Evolutionary conservation across 1,284 basidiomycete genomes (phyloP).

Genomic region (Moesziomyces sp.): DNA sequence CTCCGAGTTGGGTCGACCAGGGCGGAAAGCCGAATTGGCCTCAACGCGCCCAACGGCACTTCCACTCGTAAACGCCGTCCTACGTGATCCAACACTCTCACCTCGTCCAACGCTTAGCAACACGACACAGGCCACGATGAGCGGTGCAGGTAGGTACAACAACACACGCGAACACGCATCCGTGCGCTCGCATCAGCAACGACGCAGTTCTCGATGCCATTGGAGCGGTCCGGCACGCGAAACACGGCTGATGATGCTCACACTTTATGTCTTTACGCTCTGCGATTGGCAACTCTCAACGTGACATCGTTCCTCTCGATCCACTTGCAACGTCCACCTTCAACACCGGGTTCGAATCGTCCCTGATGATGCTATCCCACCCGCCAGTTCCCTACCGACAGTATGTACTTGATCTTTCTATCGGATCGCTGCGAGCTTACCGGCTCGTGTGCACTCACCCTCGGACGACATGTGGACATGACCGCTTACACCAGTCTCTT

Average conservation of each 20-base stretch:
- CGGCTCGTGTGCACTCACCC: too few species aligned
- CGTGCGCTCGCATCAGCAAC: too few species aligned
- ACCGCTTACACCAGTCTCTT: too few species aligned
- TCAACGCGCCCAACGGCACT: conserved; percentile 9
- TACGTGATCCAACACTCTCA: conserved; percentile 4
- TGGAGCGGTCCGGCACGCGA: not conserved
- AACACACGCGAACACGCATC: too few species aligned
- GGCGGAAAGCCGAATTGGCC: conserved; percentile 1
- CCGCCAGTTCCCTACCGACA: conserved; percentile 48
- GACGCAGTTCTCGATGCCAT: too few species aligned
- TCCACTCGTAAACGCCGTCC: not conserved
- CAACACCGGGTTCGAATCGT: not conserved
- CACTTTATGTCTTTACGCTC: not conserved
- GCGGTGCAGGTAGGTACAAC: conserved; percentile 39
- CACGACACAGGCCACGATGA: conserved; percentile 27
- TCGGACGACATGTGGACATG: too few species aligned
- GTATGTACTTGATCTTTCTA: conserved; percentile 14
- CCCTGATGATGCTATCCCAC: not conserved
- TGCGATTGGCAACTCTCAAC: too few species aligned
- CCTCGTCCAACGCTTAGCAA: conserved; percentile 22
- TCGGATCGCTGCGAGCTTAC: too few species aligned
- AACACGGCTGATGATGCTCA: conserved; percentile 2
- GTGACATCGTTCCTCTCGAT: too few species aligned
- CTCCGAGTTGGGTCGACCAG: conserved; percentile 26
- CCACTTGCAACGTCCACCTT: too few species aligned